Evolutionary conservation across 2,329 filamentous ascomycete genomes (phyloP), one percentile per base, ranked within the genome.

Genomic region (Penicillium sp.): DNA sequence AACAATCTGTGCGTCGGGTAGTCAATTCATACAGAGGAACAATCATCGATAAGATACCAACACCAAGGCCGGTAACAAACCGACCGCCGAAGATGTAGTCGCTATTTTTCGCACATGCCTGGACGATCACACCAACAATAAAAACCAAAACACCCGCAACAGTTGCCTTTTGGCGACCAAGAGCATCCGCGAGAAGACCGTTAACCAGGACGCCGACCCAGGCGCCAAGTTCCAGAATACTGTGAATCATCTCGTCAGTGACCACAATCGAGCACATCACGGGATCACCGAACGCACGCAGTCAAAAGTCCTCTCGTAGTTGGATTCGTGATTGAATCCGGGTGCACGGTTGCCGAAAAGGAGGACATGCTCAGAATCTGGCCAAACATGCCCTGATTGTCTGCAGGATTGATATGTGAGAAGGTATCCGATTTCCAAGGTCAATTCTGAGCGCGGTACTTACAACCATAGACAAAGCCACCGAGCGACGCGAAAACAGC

Each of bases 311-410:
- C 49, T 52, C 49, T 38, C 14, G 49, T 19, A 4, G 26, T n/a
- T 10, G 52, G 11, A n/a, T 43, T 26, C 7, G 26, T 40, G 52
- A 43, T 42, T 58, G 61, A 19, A 72, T 73, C 66, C 75, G 76
- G 38, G 70, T 78, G 76, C 75, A 82, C 82, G 43, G 82, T 75
- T 48, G 72, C 62, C 43, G 76, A 75, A 63, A 83, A 84, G 1
- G 78, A 76, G 4, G 72, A 69, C 81, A 84, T 83, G 25, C 79
- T 80, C 57, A 86, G 68, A 25, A 93, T 85, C 26, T 89, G 89
- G n/a, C 85, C 86, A 76, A 91, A 91, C 76, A 91, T 88, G 67
- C 89, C 90, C 73, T 91, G 88, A 71, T 92, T 91, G 77, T 91
- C 71, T 74, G 30, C 2, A 30, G 7, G 8, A 25, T 13, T 48